A percentile compares a stretch with the other conserved stretches of the same genome.
Evolutionary conservation across 2,329 filamentous ascomycete genomes (phyloP).

Genomic region (Fusarium keratoplasticum): DNA sequence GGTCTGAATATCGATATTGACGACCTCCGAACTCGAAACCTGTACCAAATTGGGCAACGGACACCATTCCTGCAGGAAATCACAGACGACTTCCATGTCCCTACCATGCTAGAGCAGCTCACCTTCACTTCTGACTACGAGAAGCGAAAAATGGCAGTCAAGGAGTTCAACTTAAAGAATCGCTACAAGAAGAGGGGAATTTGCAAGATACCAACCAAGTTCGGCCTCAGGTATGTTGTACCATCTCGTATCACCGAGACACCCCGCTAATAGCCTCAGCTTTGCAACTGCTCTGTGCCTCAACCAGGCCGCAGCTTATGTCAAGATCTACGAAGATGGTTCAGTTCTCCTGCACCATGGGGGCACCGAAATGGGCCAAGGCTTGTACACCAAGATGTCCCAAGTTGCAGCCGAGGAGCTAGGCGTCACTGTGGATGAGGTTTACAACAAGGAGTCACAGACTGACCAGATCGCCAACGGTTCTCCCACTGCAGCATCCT

Average conservation of each 20-base stretch:
- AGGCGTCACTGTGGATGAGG: slow-evolving; percentile 75
- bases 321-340: slow-evolving; percentile 93
- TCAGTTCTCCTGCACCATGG: slow-evolving; percentile 89
- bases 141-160: background rate
- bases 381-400: slow-evolving; percentile 91
- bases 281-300: slow-evolving; percentile 86
- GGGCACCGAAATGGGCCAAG: slow-evolving; percentile 94
- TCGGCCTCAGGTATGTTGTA: slow-evolving; percentile 75
- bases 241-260: too few species aligned
- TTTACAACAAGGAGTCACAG: slow-evolving; percentile 89
- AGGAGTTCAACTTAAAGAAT: slow-evolving; percentile 79
- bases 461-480: slow-evolving; percentile 93
- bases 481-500: slow-evolving; percentile 87
- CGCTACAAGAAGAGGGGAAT: slow-evolving; percentile 91
- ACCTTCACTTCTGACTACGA: background rate
- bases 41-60: slow-evolving; percentile 11
- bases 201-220: slow-evolving; percentile 88
- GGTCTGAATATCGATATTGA: slow-evolving; percentile 10
- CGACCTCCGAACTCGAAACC: background rate
- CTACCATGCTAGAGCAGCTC: slow-evolving; percentile 9
- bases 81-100: slow-evolving; percentile 9
- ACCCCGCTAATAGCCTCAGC: background rate
- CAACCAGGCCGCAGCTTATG: slow-evolving; percentile 89
- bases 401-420: slow-evolving; percentile 91
- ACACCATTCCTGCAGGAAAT: slow-evolving; percentile 18